Base-by-base conservation (phyloP, 257 asterid species). In the Leptodermis oblonga region DNA sequence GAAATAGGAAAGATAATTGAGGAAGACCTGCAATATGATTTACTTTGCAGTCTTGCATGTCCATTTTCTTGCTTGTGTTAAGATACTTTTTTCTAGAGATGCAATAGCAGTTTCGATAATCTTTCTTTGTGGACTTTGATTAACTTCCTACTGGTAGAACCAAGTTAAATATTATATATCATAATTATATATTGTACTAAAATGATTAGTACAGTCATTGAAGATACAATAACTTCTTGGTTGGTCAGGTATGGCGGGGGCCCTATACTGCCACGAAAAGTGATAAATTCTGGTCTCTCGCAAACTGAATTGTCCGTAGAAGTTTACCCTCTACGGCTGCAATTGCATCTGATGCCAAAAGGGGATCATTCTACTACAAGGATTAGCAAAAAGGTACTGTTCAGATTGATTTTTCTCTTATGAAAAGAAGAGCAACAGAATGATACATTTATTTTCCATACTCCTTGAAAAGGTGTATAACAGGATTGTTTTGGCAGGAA, bases 161-260 rank as follows among this genome's bases (percentile, higher is more conserved):
- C 42, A 58, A 60, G n/a, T 65, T 22, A 22, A 45, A 33, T 42
- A 26, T 30, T 7, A 41, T 18, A 4, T 17, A 8, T 67, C 33
- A 33, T 39, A 42, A 26, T 28, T 56, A 9, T 52, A 4, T 33
- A 39, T 20, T 58, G 30, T 53, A 15, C 26, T 28, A 15, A 33
- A 58, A 48, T 37, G 17, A 67, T 56, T 49, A 17, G 45, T 42
- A 22, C n/a, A 33, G 62, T 48, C 17, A 36, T 42, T 39, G 51
- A 56, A 56, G 23, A 56, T 25, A 23, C n/a, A 26, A n/a, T 37
- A n/a, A 65, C 67, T 74, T 39, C 74, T 73, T 85, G 77, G 65
- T 84, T 77, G 76, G 68, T 72, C 83, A 94, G 99, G 99, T 94
- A 94, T 75, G 97, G 90, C 58, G 99, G 99, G 54, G 99, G 97